Base-by-base conservation (phyloP, 1,284 basidiomycete genomes). In the Tilletiopsis washingtonensis region DNA sequence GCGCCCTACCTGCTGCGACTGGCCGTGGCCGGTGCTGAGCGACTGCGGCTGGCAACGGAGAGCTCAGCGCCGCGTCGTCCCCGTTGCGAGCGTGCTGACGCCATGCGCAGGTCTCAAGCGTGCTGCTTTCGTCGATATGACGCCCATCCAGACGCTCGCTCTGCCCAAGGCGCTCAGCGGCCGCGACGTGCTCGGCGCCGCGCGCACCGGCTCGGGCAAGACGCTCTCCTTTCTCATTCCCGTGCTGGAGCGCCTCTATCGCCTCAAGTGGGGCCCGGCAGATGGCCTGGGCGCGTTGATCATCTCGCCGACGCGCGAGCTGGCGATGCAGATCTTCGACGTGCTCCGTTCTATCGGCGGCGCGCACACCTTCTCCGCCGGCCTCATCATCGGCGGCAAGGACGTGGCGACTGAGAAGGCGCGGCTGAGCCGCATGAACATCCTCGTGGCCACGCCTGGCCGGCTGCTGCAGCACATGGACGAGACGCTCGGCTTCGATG, bases 301-400 rank as follows among this genome's bases (percentile, higher is more conserved):
- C 59, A 88, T 98, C 59, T 91, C 88, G 3, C 94, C 94, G 1
- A 98, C 93, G 1, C 80, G 93, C 50, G 94, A 98, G 76, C 77
- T 98, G 47, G 91, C 91, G 1, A 87, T 96, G 11, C 91, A 97
- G 79, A 97, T 94, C 58, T 98, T 98, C 73, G 90, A 93, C 50
- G 91, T 97, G 4, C 76, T 98, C 9, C 82, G 89, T 37, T 86
- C 86, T 49, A 89, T 97, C 54, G 94, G 94, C 2, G 84, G 84
- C 45, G 84, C 84, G 67, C 93, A 97, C 71, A 81, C 81, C 12
- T 94, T 97, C 74, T 94, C 90, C 4, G 93, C 93, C 0, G 93
- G 93, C 1, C 77, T 98, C 17, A 85, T 98, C 21, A 97, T 98
- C 49, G 93, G 93, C 19, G 93, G 93, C 45, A 98, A 97, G 79